Evolutionary conservation across 2,329 filamentous ascomycete species (phyloP), one percentile per base, ranked within the genome.

Genomic region (Colletotrichum zoysiae): DNA sequence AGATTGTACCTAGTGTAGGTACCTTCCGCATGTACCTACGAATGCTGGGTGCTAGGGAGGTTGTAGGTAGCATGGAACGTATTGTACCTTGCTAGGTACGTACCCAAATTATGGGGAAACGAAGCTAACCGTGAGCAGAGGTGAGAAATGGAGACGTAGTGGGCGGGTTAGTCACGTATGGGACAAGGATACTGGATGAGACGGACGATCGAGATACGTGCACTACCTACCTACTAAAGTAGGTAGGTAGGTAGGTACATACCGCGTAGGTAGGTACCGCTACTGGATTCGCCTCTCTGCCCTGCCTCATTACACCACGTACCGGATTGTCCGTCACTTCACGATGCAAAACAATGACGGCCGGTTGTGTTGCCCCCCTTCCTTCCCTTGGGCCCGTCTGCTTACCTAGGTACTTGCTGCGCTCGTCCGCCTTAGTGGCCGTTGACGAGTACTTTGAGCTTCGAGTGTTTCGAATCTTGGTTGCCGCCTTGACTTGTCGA

Each of bases 51-150:
- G 20, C 5, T 20, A 4, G n/a, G n/a, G n/a, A n/a, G n/a, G n/a
- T n/a, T n/a, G n/a, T n/a, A n/a, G n/a, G 11, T 14, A 4, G 4
- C 11, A 40, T 1, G 9, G 35, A 18, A 12, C 14, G 20, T 46
- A 48, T 9, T 48, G 30, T 30, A 30, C 30, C 30, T 30, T 3
- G 30, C 30, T 5, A 30, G 30, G 30, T 30, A 48, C 46, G 46
- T 48, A 59, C 51, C 69, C 65, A 58, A 68, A 63, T 71, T 68
- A 64, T 71, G 69, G 69, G 58, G 69, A 68, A 71, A 64, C 44
- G 58, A 63, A 48, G 65, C 65, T 71, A 71, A 30, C 51, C 35
- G 14, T 11, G 33, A 57, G 64, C 35, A 48, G 50, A 23, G 26
- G 44, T 42, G 58, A 57, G 40, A 55, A 67, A 71, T 67, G 64